Evolutionary conservation across 2,329 filamentous ascomycete species (phyloP).

Genomic region (Ophiostoma montium): DNA sequence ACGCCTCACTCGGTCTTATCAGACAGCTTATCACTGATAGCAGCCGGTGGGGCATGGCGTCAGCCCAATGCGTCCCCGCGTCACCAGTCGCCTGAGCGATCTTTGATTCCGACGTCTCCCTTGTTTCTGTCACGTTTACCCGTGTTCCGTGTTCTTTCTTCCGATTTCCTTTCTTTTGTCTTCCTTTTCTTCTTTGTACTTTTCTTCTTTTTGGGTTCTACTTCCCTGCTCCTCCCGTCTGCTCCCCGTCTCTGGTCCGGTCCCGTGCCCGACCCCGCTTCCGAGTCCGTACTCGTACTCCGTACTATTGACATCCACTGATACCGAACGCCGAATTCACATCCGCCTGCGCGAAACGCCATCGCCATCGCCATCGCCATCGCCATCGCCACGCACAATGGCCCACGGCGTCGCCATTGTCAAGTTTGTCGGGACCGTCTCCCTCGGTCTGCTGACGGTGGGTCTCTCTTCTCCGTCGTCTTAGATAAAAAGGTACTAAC

Average conservation of each 20-base stretch:
- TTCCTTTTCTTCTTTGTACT: background rate
- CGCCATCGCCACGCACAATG: conserved; percentile 28
- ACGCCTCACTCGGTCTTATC: background rate
- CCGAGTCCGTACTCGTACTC: background rate
- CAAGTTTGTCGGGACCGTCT: conserved; percentile 89
- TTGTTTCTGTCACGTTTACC: background rate
- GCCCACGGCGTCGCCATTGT: conserved; percentile 58
- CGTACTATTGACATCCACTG: background rate
- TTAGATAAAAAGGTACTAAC: background rate
- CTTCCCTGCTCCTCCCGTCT: background rate
- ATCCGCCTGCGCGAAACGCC: no score
- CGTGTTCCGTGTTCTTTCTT: background rate
- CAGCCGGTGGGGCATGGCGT: background rate
- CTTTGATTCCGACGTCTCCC: background rate
- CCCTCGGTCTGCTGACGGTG: conserved; percentile 78
- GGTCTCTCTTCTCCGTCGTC: conserved; percentile 28
- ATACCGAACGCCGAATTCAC: no score
- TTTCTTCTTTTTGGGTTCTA: background rate
- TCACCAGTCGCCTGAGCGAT: conserved; percentile 1
- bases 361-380: no score
- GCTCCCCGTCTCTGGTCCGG: background rate
- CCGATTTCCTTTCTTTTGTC: background rate
- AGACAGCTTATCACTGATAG: background rate
- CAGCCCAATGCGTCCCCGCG: background rate
- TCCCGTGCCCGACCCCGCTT: background rate